A percentile compares a stretch with the other conserved stretches of the same genome.
phyloP scores from a whole-genome alignment of 2,329 filamentous ascomycete species.

The Tympanopsis confertula region DNA sequence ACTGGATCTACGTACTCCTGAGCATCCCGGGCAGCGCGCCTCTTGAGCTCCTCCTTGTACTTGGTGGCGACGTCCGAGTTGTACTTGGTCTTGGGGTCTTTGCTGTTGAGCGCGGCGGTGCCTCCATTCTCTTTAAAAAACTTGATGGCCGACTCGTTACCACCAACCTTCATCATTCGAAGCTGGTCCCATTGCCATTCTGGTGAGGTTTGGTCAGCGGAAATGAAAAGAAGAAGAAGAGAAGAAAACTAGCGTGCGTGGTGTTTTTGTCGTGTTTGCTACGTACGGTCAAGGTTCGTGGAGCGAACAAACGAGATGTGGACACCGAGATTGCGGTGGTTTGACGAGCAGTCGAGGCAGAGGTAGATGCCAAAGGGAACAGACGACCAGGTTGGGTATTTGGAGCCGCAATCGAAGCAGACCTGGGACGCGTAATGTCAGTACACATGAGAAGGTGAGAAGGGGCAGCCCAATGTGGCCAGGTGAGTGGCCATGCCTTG shows the following conservation, averaged over 20 bases:
- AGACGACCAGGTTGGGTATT: conserved; percentile 97
- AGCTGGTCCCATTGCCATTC: conserved; percentile 99
- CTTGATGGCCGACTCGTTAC: conserved; percentile 95
- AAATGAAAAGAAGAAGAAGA: background rate
- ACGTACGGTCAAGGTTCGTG: conserved; percentile 93
- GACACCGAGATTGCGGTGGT: conserved; percentile 93
- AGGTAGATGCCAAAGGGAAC: conserved; percentile 96
- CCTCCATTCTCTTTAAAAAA: conserved; percentile 97
- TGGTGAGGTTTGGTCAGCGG: conserved; percentile 18
- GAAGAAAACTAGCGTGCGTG: background rate
- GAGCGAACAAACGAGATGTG: conserved; percentile 99
- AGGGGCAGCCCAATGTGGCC: background rate
- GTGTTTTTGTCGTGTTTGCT: conserved; percentile 5
- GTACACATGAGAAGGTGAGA: conserved; percentile 7
- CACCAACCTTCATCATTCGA: conserved; percentile 93
- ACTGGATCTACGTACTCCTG: conserved; percentile 53
- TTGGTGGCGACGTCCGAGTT: conserved; percentile 85
- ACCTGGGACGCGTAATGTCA: conserved; percentile 40
- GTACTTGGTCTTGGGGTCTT: conserved; percentile 95
- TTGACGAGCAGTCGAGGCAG: conserved; percentile 92
- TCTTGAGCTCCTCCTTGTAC: conserved; percentile 94
- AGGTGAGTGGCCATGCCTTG: conserved; percentile 48
- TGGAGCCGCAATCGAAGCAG: conserved; percentile 96
- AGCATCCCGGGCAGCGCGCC: conserved; percentile 70
- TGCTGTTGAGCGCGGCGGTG: conserved; percentile 85